Conservation (phyloP, 139 green algal genomes). For the Spirogloea muscicola region DNA sequence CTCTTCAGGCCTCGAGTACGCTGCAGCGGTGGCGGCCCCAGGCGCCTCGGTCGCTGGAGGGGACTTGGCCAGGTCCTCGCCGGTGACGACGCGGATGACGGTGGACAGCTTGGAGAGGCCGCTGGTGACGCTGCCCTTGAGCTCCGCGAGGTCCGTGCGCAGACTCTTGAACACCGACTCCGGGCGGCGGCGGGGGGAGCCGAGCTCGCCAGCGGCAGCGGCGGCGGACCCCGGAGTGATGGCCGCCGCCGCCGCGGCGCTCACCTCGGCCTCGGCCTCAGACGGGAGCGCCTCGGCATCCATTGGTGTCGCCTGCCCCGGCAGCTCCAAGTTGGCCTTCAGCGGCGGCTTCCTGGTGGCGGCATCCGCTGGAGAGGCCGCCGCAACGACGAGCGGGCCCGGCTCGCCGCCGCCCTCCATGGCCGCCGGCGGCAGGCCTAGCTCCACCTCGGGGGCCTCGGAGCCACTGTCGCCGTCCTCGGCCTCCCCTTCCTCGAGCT, state of each 20-base stretch:
- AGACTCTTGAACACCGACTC: slow-evolving; percentile 7
- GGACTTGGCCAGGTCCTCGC: slow-evolving; percentile 23
- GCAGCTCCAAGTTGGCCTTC: neutral
- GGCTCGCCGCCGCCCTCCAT: too few relatives aligned
- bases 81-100: slow-evolving; percentile 36
- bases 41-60: neutral
- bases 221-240: too few relatives aligned
- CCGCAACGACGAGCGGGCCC: neutral
- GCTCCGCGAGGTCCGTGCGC: slow-evolving; percentile 35
- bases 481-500: neutral
- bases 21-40: neutral
- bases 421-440: too few relatives aligned
- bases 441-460: neutral
- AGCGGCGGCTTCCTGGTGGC: neutral
- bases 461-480: neutral
- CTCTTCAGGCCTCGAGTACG: neutral
- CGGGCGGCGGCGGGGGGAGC: neutral
- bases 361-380: neutral
- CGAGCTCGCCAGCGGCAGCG: slow-evolving; percentile 7
- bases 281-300: too few relatives aligned
- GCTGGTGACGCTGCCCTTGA: slow-evolving; percentile 17
- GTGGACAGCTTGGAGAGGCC: slow-evolving; percentile 31
- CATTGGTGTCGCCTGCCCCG: neutral
- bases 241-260: too few relatives aligned
- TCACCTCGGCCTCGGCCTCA: too few relatives aligned